phyloP scores from a whole-genome alignment of 2,329 filamentous ascomycete species.

The Magnaporthiopsis rhizophila region DNA sequence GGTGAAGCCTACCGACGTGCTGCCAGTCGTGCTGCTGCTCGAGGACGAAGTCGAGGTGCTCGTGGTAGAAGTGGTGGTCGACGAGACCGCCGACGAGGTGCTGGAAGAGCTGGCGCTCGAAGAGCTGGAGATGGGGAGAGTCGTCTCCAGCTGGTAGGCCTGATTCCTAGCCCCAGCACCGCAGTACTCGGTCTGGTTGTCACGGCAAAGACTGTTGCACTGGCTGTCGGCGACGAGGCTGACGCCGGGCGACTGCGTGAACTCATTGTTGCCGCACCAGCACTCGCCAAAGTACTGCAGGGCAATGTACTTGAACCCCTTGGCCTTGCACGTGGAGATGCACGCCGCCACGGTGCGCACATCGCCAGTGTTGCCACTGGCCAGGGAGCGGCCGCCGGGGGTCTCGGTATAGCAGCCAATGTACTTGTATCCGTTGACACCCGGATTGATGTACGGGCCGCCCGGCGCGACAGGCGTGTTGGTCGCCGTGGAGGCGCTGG shows the following conservation, averaged over 20 bases:
- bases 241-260: conserved; percentile 14
- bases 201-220: conserved; percentile 21
- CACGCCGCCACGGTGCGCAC: conserved; percentile 18
- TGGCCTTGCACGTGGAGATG: conserved; percentile 12
- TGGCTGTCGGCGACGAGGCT: conserved; percentile 15
- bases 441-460: conserved; percentile 26
- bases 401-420: conserved; percentile 27
- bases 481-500: background rate
- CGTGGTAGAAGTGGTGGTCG: background rate
- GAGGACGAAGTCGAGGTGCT: background rate
- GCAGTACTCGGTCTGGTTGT: conserved; percentile 15
- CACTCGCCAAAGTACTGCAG: conserved; percentile 24
- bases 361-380: conserved; percentile 10
- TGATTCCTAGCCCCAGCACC: conserved; percentile 12
- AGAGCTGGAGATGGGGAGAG: background rate
- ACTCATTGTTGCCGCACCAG: conserved; percentile 11
- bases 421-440: conserved; percentile 21
- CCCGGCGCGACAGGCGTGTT: conserved; percentile 10
- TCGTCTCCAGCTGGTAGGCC: conserved; percentile 14
- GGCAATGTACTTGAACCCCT: conserved; percentile 21
- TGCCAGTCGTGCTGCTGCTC: background rate
- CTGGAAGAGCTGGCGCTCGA: background rate
- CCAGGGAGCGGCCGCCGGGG: conserved; percentile 14
- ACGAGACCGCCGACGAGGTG: background rate
- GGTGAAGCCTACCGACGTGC: background rate